Base-by-base conservation (phyloP, 163 green algal species). In the Smithsoniella earleae region DNA sequence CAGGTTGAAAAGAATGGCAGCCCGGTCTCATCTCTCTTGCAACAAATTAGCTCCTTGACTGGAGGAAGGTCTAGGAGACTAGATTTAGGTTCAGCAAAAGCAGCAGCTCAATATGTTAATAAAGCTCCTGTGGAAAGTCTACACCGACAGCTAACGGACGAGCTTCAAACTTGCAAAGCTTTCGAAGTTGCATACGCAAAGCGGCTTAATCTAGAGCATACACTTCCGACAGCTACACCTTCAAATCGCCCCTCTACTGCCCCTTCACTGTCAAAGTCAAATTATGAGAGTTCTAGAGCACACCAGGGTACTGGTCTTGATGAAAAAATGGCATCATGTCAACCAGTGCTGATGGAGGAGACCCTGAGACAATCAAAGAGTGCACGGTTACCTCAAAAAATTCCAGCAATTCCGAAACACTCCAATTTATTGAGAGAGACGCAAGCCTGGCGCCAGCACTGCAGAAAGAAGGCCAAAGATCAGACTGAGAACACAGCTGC, bases 171-270 rank as follows among this genome's bases (percentile, higher is more conserved):
- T 6, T 69, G 58, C 27, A 69, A 69, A 13, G 25, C 31, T 30
- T 69, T 69, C 43, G 58, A 69, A 34, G 58, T 69, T 16, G 58
- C 58, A 5, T 69, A 69, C 43, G 58, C 58, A 37, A 69, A 69
- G 58, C 31, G 58, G n/a, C 25, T 69, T 5, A 69, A 69, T 38
- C 34, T 69, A 31, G 58, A 69, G 43, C 58, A 69, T n/a, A 64
- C 25, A 10, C 13, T 64, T n/a, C n/a, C n/a, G n/a, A n/a, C n/a
- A n/a, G n/a, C n/a, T n/a, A n/a, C n/a, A n/a, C n/a, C n/a, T n/a
- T n/a, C n/a, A n/a, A n/a, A n/a, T n/a, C n/a, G n/a, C n/a, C n/a
- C n/a, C n/a, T n/a, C n/a, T n/a, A n/a, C n/a, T n/a, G n/a, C n/a
- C n/a, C n/a, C n/a, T n/a, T n/a, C n/a, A n/a, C n/a, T n/a, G n/a